Conservation (phyloP, 1,284 basidiomycete genomes). For the Mycosarcoma mackinlayi region DNA sequence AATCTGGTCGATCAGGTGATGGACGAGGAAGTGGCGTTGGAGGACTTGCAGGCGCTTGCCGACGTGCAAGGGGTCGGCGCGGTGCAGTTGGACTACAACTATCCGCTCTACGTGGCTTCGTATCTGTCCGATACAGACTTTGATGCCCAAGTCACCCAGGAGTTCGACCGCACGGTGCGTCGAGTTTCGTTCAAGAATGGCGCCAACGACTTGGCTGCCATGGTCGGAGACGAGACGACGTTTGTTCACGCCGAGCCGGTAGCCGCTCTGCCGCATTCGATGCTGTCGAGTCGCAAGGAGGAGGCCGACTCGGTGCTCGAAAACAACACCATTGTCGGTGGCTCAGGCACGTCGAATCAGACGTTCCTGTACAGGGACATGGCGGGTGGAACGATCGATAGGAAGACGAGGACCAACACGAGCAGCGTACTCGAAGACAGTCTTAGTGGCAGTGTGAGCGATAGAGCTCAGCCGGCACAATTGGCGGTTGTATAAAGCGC, state of each 20-base stretch:
- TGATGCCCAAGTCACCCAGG: constrained; percentile 15
- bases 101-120: constrained; percentile 24
- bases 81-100: constrained; percentile 29
- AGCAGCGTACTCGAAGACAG: constrained; percentile 19
- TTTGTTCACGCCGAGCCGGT: constrained; percentile 10
- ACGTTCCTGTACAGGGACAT: constrained; percentile 30
- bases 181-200: no score
- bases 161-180: constrained; percentile 18
- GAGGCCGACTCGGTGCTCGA: constrained; percentile 11
- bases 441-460: constrained; percentile 10
- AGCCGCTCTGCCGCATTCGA: constrained; percentile 15
- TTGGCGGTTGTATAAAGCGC: constrained; percentile 13
- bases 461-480: constrained; percentile 24
- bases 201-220: not conserved
- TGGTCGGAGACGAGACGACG: constrained; percentile 27
- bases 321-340: constrained; percentile 19
- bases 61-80: constrained; percentile 1
- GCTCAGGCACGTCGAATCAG: constrained; percentile 15
- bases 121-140: constrained; percentile 9
- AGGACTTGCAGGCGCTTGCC: not conserved
- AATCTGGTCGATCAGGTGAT: not conserved
- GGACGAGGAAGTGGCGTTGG: not conserved
- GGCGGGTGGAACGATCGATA: constrained; percentile 28
- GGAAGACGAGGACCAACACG: constrained; percentile 24
- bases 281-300: constrained; percentile 2